Evolutionary conservation across 805 yeast genomes (phyloP), one percentile per base, ranked within the genome.

Genomic region (Monosporozyma yasuniensis): DNA sequence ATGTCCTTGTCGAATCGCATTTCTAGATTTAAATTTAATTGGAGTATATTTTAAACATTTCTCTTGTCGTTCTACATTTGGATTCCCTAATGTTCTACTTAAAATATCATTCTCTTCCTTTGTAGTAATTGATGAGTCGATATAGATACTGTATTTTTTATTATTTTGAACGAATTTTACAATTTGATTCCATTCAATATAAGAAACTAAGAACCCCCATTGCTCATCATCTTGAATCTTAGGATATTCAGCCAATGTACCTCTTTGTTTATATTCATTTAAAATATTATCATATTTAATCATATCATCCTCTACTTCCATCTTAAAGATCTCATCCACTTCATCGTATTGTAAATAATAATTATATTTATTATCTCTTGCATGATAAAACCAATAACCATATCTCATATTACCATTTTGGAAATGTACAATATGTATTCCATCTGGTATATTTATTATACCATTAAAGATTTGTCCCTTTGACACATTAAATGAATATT

Each of bases 1-100:
- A 46, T 74, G 72, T 3, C 67, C 65, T 0, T 47, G 18, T 42
- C 69, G 50, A 19, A 67, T 58, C 1, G 69, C 67, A 23, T 59
- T 61, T 5, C 39, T 51, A 2, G 65, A 58, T 52, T 66, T 66
- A 53, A 66, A 64, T 7, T 57, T 52, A 3, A 65, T 57, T 1
- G 47, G 28, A 0, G 63, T 60, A 46, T 62, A 65, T 5, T 55
- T 37, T 19, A 63, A 50, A 23, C 21, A 10, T 44, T 18, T 16
- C 30, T 18, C 22, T 3, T 14, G 3, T 12, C 3, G 3, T 4
- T 6, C 35, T 12, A 3, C 7, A 14, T 12, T 11, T n/a, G n/a
- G n/a, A 32, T 32, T 32, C n/a, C 35, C 16, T 14, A 32, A 32
- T 1, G 35, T 32, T 14, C 14, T 32, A n/a, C 14, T 32, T n/a